These are phyloP conservation scores for Ophiosphaerella herpotricha DNA, from an alignment of 2,329 filamentous ascomycete genomes.

Conservation along the genomic window DNA sequence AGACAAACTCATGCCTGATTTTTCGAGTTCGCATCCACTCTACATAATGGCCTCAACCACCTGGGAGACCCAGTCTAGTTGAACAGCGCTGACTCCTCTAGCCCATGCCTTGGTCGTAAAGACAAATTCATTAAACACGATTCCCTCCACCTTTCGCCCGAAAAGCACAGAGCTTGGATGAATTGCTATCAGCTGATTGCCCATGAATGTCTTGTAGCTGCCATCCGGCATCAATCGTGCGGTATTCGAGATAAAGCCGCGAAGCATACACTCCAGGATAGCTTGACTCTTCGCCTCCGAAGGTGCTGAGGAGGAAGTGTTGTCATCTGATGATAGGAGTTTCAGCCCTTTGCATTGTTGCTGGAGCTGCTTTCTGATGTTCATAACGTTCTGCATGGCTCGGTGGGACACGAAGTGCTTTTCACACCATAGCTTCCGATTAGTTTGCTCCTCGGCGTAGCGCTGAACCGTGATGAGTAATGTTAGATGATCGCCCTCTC, in stretches of 20 bases:
- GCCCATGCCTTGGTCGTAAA: constrained; percentile 69
- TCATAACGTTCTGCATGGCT: constrained; percentile 69
- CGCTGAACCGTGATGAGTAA: constrained; percentile 64
- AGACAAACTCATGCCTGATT: too few relatives aligned
- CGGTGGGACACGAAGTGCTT: constrained; percentile 64
- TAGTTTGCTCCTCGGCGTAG: constrained; percentile 61
- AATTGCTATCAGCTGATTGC: constrained; percentile 66
- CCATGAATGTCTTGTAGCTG: constrained; percentile 64
- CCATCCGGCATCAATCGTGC: constrained; percentile 64
- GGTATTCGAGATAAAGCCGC: constrained; percentile 64
- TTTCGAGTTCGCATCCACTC: not conserved
- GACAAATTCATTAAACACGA: constrained; percentile 69
- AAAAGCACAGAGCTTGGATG: constrained; percentile 66
- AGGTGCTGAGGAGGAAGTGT: constrained; percentile 14
- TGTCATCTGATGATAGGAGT: constrained; percentile 30
- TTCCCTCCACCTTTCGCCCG: constrained; percentile 61
- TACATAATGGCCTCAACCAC: constrained; percentile 45
- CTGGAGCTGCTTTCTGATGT: constrained; percentile 66
- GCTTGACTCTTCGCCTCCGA: constrained; percentile 53
- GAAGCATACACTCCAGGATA: constrained; percentile 63
- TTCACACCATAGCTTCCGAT: constrained; percentile 65
- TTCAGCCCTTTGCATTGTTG: constrained; percentile 59
- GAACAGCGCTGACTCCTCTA: constrained; percentile 64
- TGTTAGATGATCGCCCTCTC: constrained; percentile 68
- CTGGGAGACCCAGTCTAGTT: constrained; percentile 66